A percentile compares a stretch with the other conserved stretches of the same genome.
phyloP scores from a whole-genome alignment of 139 green algal genomes.

The Chlamydomonas sphaeroides region DNA sequence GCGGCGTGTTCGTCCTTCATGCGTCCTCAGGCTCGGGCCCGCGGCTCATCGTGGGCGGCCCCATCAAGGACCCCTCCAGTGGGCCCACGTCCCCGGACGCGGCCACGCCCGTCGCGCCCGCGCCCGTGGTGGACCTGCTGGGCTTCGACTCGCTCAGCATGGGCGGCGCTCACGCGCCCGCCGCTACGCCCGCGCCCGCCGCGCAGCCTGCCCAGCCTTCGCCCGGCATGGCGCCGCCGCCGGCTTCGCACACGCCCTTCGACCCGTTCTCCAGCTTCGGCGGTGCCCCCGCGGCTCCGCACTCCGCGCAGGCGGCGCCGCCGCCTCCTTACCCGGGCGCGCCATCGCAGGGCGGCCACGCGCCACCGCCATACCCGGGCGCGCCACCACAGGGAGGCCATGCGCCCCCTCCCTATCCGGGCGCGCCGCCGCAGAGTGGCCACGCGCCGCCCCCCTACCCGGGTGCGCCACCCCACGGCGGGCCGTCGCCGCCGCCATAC shows the following conservation, averaged over 20 bases:
- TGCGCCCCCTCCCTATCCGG: not conserved
- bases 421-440: no score
- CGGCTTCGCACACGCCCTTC: not conserved
- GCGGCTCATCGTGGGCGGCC: conserved; percentile 22
- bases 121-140: conserved; percentile 26
- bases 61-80: conserved; percentile 18
- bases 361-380: no score
- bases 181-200: not conserved
- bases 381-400: not conserved
- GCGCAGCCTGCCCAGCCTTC: not conserved
- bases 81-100: not conserved
- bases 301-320: not conserved
- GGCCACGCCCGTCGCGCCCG: not conserved
- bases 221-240: no score
- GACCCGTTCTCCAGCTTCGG: conserved; percentile 21
- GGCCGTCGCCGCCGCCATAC: no score
- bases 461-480: no score
- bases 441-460: no score
- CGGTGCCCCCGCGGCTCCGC: not conserved
- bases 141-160: conserved; percentile 29
- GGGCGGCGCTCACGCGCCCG: not conserved
- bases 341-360: no score
- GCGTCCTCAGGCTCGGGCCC: not conserved
- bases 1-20: no score
- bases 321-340: not conserved